Evolutionary conservation across 2,329 filamentous ascomycete species (phyloP), one percentile per base, ranked within the genome.

Genomic region (Epichloe sibirici): DNA sequence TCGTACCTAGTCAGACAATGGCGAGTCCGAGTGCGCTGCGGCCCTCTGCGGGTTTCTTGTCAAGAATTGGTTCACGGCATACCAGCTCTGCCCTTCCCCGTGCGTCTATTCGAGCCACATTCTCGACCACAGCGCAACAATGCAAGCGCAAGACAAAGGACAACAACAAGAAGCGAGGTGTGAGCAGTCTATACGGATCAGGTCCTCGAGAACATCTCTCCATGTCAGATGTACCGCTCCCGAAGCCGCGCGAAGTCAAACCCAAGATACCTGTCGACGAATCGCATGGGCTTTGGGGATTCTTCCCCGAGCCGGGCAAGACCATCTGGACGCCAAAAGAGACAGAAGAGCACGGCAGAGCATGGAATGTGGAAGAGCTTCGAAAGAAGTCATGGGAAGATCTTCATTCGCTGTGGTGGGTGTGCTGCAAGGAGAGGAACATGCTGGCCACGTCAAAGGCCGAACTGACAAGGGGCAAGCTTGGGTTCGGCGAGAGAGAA

Each of bases 351-450:
- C 85, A 93, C 68, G 93, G 93, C 15, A 81, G 93, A 51, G 74
- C 82, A 31, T 98, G 93, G 93, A 82, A 78, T 11, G 82, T 87
- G 7, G 81, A 88, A 70, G 93, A 98, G 73, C 75, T 98, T 63
- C 80, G 90, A 57, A 76, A 79, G 57, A 96, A 96, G 72, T 89
- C 85, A 57, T 98, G 90, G 88, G 88, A 95, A 56, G 90, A 97
- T 67, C 72, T 98, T 61, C 90, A 97, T 69, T 75, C 77, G 56
- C 76, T 98, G 63, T 98, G 91, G 90, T 98, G 90, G 89, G 80
- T 90, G 52, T 97, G 93, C 66, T 79, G 86, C 55, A 90, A 88
- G 72, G 93, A 98, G 73, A 77, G 87, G 62, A 98, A 98, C 71
- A 81, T 88, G 59, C 81, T 97, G 60, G 77, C 82, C n/a, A 97